Evolutionary conservation across 371 early-diverging fungal species (phyloP), one percentile per base, ranked within the genome.

Genomic region (Zancudomyces culisetae): DNA sequence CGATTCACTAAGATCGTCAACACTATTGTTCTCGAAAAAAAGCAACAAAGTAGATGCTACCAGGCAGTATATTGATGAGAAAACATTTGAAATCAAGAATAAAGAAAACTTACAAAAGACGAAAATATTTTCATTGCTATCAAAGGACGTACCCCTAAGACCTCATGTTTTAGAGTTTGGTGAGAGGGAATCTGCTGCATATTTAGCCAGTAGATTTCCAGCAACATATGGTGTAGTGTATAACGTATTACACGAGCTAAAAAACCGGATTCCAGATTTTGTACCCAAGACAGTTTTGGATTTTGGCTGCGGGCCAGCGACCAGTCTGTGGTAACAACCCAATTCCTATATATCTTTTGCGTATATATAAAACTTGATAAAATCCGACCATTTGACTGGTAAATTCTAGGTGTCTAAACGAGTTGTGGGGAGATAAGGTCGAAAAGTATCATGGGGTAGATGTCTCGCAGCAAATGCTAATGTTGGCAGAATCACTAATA

Each of bases 301-400:
- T 64, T 85, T 88, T 60, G 92, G 88, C 19, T 77, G 79, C 0
- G 92, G 92, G 1, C 89, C 90, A 3, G 92, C 85, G 26, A 84
- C 88, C 3, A 83, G 77, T 6, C 66, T 90, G 28, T 90, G 86
- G 87, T 87, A 83, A 1, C 15, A 35, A 35, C 35, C 6, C 15
- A 10, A 15, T 35, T 35, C 15, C 15, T 35, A 10, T 35, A 10
- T 35, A 6, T 35, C 15, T 35, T 15, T 35, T 35, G 10, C 15
- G 6, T 35, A 10, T 35, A 6, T 35, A 35, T 35, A 35, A 35
- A 10, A 35, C 15, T 35, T 10, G 6, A 6, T 35, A 6, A 45
- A 45, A n/a, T n/a, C n/a, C n/a, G n/a, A n/a, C n/a, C n/a, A n/a
- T n/a, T n/a, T n/a, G n/a, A n/a, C n/a, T n/a, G n/a, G n/a, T n/a